Base-by-base conservation (phyloP, 169 alveolate species). In the Plasmodium malariae region DNA sequence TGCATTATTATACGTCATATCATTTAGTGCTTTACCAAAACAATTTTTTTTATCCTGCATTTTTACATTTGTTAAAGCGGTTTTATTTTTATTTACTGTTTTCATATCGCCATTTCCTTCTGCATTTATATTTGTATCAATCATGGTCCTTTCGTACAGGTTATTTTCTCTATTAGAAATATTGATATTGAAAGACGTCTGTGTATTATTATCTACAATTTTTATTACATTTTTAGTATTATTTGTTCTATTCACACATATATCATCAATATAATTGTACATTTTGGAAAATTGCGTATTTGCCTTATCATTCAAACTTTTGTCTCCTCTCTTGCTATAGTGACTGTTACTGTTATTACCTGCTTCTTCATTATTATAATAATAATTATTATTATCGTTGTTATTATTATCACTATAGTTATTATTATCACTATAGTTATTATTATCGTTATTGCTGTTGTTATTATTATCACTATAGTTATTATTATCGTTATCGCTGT, bases 211-310 rank as follows among this genome's bases (percentile, higher is more conserved):
- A 3, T 30, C 72, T 11, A 12, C 37, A 30, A 7, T 59, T 73
- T 73, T 73, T 73, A 73, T 73, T 54, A 55, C 71, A 43, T 57
- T 73, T 62, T 63, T 73, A 32, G 40, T 11, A 30, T 26, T 73
- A 30, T 11, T 21, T 9, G 34, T 21, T 3, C 26, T 59, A 26
- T 30, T 34, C 4, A 63, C n/a, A 19, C 17, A 24, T 3, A 26
- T 0, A 37, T 37, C 34, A 6, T 34, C 49, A 54, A n/a, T 30
- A 40, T 19, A 24, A 17, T 59, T 72, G 17, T 60, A 54, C 24
- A 55, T 3, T 9, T n/a, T 37, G 19, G 70, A 72, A 12, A 72
- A 24, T 24, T 7, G 59, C n/a, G 6, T 49, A 59, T 34, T 32
- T 1, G n/a, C 30, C 26, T 24, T 19, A 17, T 28, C n/a, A 48